Percentiles rank a stretch among this genome's conserved stretches.
These are phyloP conservation scores for Volvariella volvacea DNA, from an alignment of 1,284 basidiomycete genomes.

Conservation along the genomic window DNA sequence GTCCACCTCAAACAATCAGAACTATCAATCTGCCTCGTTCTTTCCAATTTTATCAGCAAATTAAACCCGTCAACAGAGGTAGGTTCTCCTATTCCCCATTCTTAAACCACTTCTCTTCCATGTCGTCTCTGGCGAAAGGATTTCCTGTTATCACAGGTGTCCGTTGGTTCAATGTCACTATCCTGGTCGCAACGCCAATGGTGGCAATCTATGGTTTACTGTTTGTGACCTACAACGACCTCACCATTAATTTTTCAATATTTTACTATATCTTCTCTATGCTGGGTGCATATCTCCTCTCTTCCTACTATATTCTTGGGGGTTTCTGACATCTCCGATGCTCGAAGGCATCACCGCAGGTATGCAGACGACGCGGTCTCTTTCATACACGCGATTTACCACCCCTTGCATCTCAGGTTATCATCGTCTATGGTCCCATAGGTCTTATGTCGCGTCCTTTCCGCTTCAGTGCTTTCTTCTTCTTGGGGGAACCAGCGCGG, in stretches of 20 bases:
- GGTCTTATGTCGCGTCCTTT: constrained; percentile 77
- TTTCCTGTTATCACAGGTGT: constrained; percentile 46
- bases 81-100: too few relatives aligned
- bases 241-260: constrained; percentile 54
- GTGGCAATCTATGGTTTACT: constrained; percentile 64
- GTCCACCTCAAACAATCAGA: too few relatives aligned
- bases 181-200: constrained; percentile 62
- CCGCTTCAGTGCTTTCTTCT: constrained; percentile 74
- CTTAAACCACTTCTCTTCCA: too few relatives aligned
- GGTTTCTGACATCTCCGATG: not conserved
- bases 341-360: not conserved
- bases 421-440: constrained; percentile 88
- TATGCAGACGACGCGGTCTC: not conserved
- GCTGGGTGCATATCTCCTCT: constrained; percentile 37
- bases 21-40: too few relatives aligned
- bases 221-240: constrained; percentile 35
- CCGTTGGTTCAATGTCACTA: constrained; percentile 62
- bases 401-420: constrained; percentile 49
- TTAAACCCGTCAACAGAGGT: too few relatives aligned
- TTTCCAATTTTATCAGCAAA: too few relatives aligned
- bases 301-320: constrained; percentile 11
- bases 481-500: constrained; percentile 76
- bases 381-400: not conserved
- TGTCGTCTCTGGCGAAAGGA: constrained; percentile 15
- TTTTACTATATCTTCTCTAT: constrained; percentile 75